Base-by-base conservation (phyloP, 192 early-diverging fungal genomes). In the Umbelopsis vinacea region DNA sequence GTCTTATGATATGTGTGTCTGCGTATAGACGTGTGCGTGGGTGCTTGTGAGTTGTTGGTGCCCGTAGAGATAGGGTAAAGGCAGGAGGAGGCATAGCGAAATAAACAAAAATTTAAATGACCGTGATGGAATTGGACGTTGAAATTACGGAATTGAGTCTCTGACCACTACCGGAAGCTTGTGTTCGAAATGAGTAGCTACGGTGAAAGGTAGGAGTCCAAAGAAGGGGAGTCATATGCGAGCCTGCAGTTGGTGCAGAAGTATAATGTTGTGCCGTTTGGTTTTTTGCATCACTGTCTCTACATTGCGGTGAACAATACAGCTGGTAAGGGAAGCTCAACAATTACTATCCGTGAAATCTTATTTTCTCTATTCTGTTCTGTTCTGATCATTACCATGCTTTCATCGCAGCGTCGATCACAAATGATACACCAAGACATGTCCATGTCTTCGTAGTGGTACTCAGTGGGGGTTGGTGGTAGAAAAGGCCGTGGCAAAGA, bases 381-480 rank as follows among this genome's bases (percentile, higher is more conserved):
- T 40, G 38, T 19, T 37, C 55, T 8, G 14, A 17, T 3, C 8
- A 19, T 63, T 67, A 74, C 76, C 68, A 71, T 7, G 26, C 21
- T 35, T 17, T 78, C 76, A 50, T 74, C 76, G 17, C 73, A 63
- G 53, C 69, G 71, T 8, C 69, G 68, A 38, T 78, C 76, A 53
- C 76, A 78, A 60, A 78, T 74, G 55, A 78, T 74, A 67, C 76
- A 78, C 76, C 76, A 78, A 73, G 76, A 78, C 45, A 78, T 69
- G 54, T 78, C 76, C 76, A 78, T 78, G 17, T 29, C 48, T 43
- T 50, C 3, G 29, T 45, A 33, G 47, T 66, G n/a, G 66, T n/a
- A 11, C 12, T 5, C 26, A 63, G 33, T 29, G 11, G 11, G 57
- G 19, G 11, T 12, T 35, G 57, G 29, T 37, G 7, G 8, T 2